These are phyloP conservation scores for Betula pendula DNA, from an alignment of 306 rosid species.

Conservation along the genomic window DNA sequence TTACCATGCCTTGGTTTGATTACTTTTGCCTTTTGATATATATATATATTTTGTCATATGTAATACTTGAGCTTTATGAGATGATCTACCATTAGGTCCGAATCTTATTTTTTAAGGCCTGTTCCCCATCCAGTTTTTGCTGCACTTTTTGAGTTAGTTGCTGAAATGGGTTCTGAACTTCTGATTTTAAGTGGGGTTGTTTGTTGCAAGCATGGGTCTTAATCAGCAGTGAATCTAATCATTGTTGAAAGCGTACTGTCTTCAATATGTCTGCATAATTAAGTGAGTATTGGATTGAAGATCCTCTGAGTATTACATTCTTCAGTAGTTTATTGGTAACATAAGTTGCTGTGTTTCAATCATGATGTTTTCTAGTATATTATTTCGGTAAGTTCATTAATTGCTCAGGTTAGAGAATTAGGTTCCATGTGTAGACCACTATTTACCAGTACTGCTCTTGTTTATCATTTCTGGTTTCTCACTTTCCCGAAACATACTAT, in stretches of 20 bases:
- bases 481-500: too few species aligned
- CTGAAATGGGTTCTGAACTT: not conserved
- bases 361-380: not conserved
- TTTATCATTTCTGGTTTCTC: too few species aligned
- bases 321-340: not conserved
- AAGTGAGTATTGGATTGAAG: not conserved
- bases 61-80: not conserved
- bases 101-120: not conserved
- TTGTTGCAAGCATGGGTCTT: not conserved
- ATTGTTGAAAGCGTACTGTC: not conserved
- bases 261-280: slow-evolving; percentile 5
- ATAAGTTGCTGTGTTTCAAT: not conserved
- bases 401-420: not conserved
- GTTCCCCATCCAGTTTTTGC: not conserved
- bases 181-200: not conserved
- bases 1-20: not conserved
- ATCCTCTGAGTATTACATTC: not conserved
- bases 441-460: not conserved
- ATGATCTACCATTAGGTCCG: not conserved
- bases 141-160: not conserved
- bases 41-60: not conserved
- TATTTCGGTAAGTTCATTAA: not conserved
- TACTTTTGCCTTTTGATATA: not conserved
- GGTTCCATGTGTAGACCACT: not conserved
- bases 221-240: not conserved